Conservation (phyloP, 2,329 filamentous ascomycete species). For the Fusarium zealandicum region DNA sequence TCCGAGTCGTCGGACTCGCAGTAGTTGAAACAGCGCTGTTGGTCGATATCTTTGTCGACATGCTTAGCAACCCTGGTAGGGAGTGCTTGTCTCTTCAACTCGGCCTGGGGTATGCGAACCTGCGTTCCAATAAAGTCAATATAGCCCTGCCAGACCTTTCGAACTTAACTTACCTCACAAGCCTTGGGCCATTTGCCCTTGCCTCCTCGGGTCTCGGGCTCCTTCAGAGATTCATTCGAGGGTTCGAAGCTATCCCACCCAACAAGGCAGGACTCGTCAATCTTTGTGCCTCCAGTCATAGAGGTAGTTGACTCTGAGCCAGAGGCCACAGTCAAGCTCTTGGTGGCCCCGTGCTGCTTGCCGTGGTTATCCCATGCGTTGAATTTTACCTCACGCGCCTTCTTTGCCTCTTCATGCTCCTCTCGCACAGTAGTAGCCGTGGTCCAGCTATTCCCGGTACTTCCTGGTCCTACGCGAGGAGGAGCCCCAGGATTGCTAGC, state of each 20-base stretch:
- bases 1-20: slow-evolving; percentile 37
- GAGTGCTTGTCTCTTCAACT: slow-evolving; percentile 25
- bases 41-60: slow-evolving; percentile 25
- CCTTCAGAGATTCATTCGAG: background rate
- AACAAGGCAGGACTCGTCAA: slow-evolving; percentile 18
- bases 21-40: slow-evolving; percentile 29
- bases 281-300: background rate
- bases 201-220: background rate
- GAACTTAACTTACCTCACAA: slow-evolving; percentile 23
- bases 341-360: slow-evolving; percentile 27
- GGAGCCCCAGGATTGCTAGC: background rate
- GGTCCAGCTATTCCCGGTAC: slow-evolving; percentile 34
- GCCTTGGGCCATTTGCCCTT: slow-evolving; percentile 39
- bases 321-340: slow-evolving; percentile 36
- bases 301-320: slow-evolving; percentile 20
- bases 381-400: slow-evolving; percentile 21
- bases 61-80: slow-evolving; percentile 10
- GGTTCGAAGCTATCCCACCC: slow-evolving; percentile 15
- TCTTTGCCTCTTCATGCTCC: slow-evolving; percentile 5
- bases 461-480: background rate
- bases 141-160: background rate
- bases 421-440: slow-evolving; percentile 44
- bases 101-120: slow-evolving; percentile 27
- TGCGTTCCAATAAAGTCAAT: slow-evolving; percentile 6
- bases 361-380: slow-evolving; percentile 46